phyloP scores from a whole-genome alignment of 2,329 filamentous ascomycete genomes.

The Orbilia ellipsospora region DNA sequence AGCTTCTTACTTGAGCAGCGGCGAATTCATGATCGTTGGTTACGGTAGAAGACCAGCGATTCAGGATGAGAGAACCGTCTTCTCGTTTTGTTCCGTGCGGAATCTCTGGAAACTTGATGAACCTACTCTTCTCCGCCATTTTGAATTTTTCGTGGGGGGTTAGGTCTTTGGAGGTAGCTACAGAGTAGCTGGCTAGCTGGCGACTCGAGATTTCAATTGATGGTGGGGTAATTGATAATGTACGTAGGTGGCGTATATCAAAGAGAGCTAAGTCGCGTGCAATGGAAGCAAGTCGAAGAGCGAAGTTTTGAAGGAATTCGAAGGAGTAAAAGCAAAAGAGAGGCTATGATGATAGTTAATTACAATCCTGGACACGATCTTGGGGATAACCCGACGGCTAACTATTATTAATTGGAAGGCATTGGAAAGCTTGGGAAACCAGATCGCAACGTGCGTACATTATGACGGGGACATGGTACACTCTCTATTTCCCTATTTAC shows the following conservation, averaged over 20 bases:
- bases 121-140: constrained; percentile 54
- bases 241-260: constrained; percentile 7
- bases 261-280: constrained; percentile 34
- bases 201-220: neutral
- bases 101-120: constrained; percentile 58
- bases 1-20: constrained; percentile 77
- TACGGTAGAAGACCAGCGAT: constrained; percentile 84
- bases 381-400: constrained; percentile 16
- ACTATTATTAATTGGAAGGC: constrained; percentile 1
- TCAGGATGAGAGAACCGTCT: constrained; percentile 75
- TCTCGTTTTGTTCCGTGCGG: constrained; percentile 58
- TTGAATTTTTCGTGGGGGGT: constrained; percentile 3
- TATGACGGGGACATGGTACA: constrained; percentile 42
- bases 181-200: neutral
- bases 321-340: neutral
- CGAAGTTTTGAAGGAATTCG: constrained; percentile 3
- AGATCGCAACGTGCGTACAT: constrained; percentile 23
- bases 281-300: constrained; percentile 6
- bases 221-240: constrained; percentile 29
- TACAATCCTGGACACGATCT: neutral
- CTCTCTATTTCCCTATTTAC: constrained; percentile 47
- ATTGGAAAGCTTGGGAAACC: constrained; percentile 6
- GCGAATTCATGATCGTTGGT: constrained; percentile 90
- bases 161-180: too few species aligned
- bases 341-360: neutral